phyloP scores from a whole-genome alignment of 2,329 filamentous ascomycete genomes.

The Rachicladosporium sp. region DNA sequence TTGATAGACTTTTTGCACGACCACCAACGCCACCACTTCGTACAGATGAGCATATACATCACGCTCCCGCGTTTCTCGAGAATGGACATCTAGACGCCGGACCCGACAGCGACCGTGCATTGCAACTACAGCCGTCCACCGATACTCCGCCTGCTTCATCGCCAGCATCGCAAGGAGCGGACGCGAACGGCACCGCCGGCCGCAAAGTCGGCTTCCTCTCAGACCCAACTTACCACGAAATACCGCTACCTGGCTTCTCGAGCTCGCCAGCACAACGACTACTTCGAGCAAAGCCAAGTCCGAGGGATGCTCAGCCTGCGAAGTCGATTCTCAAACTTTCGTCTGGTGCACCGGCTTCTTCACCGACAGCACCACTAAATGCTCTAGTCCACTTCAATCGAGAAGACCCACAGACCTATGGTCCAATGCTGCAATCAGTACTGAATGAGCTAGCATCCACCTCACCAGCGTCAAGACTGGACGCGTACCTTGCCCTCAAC shows the following conservation, averaged over 20 bases:
- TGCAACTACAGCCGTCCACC: constrained; percentile 1
- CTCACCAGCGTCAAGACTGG: constrained; percentile 60
- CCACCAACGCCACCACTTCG: constrained; percentile 46
- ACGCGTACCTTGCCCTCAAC: constrained; percentile 75
- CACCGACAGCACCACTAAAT: constrained; percentile 27
- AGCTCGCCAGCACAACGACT: constrained; percentile 35
- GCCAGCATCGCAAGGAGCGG: constrained; percentile 20
- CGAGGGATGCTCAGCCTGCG: constrained; percentile 42
- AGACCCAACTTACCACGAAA: constrained; percentile 38
- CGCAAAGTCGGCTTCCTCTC: constrained; percentile 55
- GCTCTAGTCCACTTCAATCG: constrained; percentile 29
- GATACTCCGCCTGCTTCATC: constrained; percentile 16
- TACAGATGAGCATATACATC: constrained; percentile 24
- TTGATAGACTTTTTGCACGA: constrained; percentile 31
- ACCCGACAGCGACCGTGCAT: constrained; percentile 1
- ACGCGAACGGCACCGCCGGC: constrained; percentile 23
- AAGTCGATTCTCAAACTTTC: constrained; percentile 73
- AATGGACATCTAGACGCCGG: constrained; percentile 18
- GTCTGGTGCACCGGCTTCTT: constrained; percentile 26
- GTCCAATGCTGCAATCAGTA: constrained; percentile 73
- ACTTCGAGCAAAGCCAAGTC: constrained; percentile 25
- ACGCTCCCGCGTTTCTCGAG: constrained; percentile 31
- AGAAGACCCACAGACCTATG: constrained; percentile 48
- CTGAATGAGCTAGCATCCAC: constrained; percentile 67
- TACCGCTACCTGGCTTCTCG: constrained; percentile 12